phyloP scores from a whole-genome alignment of 345 rosid species.

The Eucalyptus tenuipes region DNA sequence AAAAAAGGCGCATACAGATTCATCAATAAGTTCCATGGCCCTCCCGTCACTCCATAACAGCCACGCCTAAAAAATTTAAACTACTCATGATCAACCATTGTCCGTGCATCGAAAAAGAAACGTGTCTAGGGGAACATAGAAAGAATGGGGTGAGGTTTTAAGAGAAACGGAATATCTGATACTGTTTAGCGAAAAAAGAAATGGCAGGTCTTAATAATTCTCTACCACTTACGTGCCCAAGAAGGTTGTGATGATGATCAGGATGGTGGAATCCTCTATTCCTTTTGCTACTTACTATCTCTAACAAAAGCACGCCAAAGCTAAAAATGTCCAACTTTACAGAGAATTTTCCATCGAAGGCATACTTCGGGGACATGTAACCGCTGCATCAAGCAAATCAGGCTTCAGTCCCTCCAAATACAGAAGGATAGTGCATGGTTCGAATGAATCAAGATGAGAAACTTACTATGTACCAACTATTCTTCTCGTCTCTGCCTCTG shows the following conservation, averaged over 20 bases:
- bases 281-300: neutral
- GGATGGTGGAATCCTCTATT: neutral
- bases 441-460: neutral
- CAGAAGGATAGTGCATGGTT: neutral
- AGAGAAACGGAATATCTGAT: neutral
- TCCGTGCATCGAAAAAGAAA: neutral
- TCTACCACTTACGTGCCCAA: neutral
- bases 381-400: neutral
- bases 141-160: neutral
- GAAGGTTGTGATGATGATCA: neutral
- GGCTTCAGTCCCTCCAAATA: neutral
- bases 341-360: neutral
- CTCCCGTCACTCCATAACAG: conserved; percentile 3
- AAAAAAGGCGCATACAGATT: neutral
- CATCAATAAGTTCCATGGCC: neutral
- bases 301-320: neutral
- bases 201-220: too few relatives aligned
- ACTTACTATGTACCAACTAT: neutral
- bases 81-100: neutral
- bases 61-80: conserved; percentile 10
- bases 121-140: neutral
- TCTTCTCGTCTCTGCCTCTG: neutral
- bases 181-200: neutral
- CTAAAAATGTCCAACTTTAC: neutral
- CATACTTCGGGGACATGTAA: neutral